phyloP scores from a whole-genome alignment of 306 rosid genomes.

The Cucumis cinereus region DNA sequence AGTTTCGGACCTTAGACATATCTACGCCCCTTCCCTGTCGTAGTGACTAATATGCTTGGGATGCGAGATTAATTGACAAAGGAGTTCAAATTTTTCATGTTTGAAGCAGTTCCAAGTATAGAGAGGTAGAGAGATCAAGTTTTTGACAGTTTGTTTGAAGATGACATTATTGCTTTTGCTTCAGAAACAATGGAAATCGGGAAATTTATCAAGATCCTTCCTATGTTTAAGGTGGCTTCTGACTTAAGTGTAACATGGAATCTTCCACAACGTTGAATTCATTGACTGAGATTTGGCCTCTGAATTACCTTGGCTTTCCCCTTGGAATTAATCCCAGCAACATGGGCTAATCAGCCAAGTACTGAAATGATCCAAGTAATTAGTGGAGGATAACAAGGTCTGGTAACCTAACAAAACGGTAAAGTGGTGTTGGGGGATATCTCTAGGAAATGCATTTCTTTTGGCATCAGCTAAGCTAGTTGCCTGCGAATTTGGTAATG shows the following conservation, averaged over 20 bases:
- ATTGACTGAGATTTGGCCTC: not conserved
- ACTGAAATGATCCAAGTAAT: not conserved
- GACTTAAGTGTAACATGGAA: not conserved
- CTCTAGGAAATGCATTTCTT: not conserved
- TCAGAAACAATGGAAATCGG: not conserved
- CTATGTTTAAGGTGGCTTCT: not conserved
- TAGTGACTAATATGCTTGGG: not conserved
- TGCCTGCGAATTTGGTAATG: not conserved
- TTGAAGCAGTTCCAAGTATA: not conserved
- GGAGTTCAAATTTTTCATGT: not conserved
- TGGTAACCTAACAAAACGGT: not conserved
- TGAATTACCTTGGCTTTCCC: not conserved
- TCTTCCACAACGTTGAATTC: not conserved
- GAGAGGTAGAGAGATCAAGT: not conserved
- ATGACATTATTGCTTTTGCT: not conserved
- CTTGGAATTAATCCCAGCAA: not conserved
- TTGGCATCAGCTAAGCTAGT: not conserved
- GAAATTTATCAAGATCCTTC: not conserved
- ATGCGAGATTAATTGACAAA: not conserved
- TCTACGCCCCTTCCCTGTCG: not conserved
- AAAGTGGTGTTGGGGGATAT: not conserved
- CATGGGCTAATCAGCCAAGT: not conserved
- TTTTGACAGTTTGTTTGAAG: not conserved
- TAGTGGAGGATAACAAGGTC: not conserved
- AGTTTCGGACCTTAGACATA: not conserved